Conservation (phyloP, 441 rosid species). For the Jatropha podagrica region DNA sequence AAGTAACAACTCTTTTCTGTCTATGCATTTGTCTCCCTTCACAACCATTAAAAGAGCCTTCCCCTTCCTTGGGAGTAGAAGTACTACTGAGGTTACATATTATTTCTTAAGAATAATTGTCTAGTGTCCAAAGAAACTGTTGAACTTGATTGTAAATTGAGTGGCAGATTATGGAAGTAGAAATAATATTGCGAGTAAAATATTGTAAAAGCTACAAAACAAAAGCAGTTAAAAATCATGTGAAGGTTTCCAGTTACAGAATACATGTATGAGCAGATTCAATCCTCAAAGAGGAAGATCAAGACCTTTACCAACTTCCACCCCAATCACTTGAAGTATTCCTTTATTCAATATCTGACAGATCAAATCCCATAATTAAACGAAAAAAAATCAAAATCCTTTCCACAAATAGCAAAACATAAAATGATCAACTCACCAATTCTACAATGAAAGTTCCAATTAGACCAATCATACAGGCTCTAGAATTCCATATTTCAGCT, state of each 20-base stretch:
- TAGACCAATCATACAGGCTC: conserved; percentile 89
- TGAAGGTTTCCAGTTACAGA: too few relatives aligned
- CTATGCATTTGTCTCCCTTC: too few relatives aligned
- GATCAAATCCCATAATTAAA: neutral
- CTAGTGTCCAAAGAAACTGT: too few relatives aligned
- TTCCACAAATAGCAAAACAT: neutral
- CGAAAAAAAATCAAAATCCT: neutral
- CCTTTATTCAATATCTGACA: conserved; percentile 71
- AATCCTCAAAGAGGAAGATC: conserved; percentile 66
- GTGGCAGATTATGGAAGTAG: neutral
- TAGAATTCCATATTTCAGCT: conserved; percentile 86
- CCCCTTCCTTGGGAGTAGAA: too few relatives aligned
- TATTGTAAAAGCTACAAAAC: neutral
- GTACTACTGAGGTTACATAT: too few relatives aligned
- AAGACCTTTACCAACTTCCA: conserved; percentile 82
- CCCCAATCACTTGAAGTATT: conserved; percentile 65
- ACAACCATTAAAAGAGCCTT: too few relatives aligned
- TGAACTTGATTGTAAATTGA: neutral
- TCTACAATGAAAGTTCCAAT: conserved; percentile 66
- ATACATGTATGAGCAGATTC: neutral
- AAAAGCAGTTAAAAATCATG: neutral
- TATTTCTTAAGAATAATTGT: too few relatives aligned
- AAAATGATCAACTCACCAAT: conserved; percentile 41
- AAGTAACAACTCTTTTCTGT: neutral
- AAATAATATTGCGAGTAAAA: neutral